phyloP scores from a whole-genome alignment of 305 asterid species.

The Fraxinus sp. region DNA sequence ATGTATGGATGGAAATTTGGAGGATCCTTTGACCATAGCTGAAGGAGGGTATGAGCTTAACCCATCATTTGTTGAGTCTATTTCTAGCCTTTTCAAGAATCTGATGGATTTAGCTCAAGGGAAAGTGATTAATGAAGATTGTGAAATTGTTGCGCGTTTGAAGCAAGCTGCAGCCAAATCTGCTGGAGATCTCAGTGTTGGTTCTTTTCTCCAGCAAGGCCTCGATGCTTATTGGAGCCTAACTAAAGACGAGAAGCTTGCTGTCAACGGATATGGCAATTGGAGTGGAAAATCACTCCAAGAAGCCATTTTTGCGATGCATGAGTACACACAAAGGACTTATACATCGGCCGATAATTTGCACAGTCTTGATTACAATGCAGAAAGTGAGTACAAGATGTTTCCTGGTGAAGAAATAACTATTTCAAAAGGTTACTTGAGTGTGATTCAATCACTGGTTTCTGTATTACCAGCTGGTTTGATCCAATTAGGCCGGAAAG shows the following conservation, averaged over 20 bases:
- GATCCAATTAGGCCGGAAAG: conserved; percentile 58
- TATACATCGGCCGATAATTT: conserved; percentile 72
- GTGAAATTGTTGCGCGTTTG: conserved; percentile 10
- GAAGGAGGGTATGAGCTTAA: conserved; percentile 60
- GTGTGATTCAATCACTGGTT: conserved; percentile 55
- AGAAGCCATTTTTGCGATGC: conserved; percentile 66
- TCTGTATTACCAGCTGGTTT: conserved; percentile 60
- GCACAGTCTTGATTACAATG: conserved; percentile 51
- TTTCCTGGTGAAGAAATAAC: conserved; percentile 82
- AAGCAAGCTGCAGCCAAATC: not conserved
- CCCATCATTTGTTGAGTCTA: conserved; percentile 54
- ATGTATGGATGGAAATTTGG: conserved; percentile 65
- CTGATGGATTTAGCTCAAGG: conserved; percentile 71
- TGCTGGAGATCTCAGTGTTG: conserved; percentile 36
- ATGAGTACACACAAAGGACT: conserved; percentile 69
- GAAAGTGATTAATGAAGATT: conserved; percentile 26
- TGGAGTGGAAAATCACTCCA: conserved; percentile 51
- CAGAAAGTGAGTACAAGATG: conserved; percentile 70
- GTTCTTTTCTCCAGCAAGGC: conserved; percentile 59
- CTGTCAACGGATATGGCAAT: conserved; percentile 24
- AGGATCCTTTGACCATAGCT: conserved; percentile 53
- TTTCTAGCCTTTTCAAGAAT: conserved; percentile 51
- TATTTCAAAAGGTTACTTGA: conserved; percentile 64
- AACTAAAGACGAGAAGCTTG: conserved; percentile 19
- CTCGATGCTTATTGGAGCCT: conserved; percentile 48